Conservation (phyloP, 495 filamentous ascomycete species). For the Daldinia grandis region DNA sequence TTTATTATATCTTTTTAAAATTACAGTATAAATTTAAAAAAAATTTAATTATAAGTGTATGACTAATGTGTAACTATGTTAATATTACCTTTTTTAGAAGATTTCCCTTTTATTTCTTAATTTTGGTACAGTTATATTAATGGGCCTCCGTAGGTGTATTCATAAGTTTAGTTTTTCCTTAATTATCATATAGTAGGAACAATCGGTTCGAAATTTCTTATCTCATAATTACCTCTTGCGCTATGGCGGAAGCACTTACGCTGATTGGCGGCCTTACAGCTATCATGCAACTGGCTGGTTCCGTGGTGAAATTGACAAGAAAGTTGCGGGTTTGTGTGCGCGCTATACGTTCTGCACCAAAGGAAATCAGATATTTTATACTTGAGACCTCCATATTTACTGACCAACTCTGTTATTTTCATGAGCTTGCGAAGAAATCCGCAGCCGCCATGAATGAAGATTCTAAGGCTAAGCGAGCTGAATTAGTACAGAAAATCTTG, state of each 20-base stretch:
- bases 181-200: background rate
- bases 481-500: constrained; percentile 18
- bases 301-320: constrained; percentile 18
- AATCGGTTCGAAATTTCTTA: background rate
- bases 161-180: background rate
- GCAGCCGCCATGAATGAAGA: background rate
- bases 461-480: constrained; percentile 10
- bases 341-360: constrained; percentile 24
- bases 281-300: constrained; percentile 27
- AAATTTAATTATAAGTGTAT: no score
- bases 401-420: constrained; percentile 11
- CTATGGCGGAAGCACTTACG: constrained; percentile 31
- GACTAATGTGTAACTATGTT: no score
- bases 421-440: constrained; percentile 13
- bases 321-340: constrained; percentile 8
- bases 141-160: no score
- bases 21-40: no score
- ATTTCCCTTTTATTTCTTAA: no score
- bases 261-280: constrained; percentile 30
- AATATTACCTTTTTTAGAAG: no score
- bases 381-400: constrained; percentile 30
- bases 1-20: no score
- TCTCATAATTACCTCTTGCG: background rate
- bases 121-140: no score
- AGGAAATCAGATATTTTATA: constrained; percentile 31